Evolutionary conservation across 345 rosid species (phyloP).

Genomic region (Murraya paniculata): DNA sequence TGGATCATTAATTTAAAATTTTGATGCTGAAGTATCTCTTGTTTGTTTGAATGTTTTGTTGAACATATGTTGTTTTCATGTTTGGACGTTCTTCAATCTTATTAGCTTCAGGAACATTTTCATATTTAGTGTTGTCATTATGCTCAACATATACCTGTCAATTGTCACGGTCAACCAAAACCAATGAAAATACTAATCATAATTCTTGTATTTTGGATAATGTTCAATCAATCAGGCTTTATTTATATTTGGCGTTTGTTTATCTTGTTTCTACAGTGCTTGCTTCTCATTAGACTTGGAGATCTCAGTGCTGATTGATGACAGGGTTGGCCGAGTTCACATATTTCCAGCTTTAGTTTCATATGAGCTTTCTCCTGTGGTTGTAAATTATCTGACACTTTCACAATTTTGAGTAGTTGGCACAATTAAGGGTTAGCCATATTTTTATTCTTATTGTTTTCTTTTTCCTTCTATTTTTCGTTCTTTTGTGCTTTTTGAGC

Average conservation of each 20-base stretch:
- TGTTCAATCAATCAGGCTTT: neutral
- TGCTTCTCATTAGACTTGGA: constrained; percentile 1
- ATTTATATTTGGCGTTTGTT: constrained; percentile 8
- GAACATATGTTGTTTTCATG: neutral
- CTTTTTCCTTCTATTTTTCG: neutral
- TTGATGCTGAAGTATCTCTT: neutral
- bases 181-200: neutral
- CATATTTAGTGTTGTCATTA: neutral
- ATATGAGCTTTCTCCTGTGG: neutral
- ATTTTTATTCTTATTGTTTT: neutral
- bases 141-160: neutral
- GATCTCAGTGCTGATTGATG: constrained; percentile 3
- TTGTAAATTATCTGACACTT: constrained; percentile 29
- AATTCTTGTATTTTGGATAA: neutral
- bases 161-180: neutral
- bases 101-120: neutral
- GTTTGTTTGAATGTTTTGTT: neutral
- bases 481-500: constrained; percentile 1
- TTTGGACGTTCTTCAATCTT: neutral
- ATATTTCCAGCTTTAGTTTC: neutral
- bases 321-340: neutral
- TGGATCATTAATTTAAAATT: neutral
- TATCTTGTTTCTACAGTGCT: constrained; percentile 13
- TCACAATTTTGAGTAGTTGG: constrained; percentile 17
- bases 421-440: constrained; percentile 17